Evolutionary conservation across 805 yeast species (phyloP).

Genomic region (Cephaloascus albidus): DNA sequence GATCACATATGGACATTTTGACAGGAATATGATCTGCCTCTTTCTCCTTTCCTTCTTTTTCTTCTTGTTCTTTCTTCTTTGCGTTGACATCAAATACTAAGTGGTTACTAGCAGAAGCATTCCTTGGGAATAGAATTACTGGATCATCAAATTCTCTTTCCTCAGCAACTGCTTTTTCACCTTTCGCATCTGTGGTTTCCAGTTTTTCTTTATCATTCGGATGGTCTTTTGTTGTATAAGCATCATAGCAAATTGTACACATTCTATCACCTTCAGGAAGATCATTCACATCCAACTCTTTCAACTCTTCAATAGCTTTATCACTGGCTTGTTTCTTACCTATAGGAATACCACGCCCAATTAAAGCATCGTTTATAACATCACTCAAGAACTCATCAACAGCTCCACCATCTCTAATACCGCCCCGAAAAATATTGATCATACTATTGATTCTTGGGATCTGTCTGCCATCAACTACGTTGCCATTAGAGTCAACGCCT

Average conservation of each 20-base stretch:
- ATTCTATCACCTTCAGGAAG: slow-evolving; percentile 4
- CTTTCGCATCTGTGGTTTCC: background rate
- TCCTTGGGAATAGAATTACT: slow-evolving; percentile 20
- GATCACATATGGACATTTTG: slow-evolving; percentile 30
- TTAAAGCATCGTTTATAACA: too few relatives aligned
- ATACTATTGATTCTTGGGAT: background rate
- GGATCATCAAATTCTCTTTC: slow-evolving; percentile 18
- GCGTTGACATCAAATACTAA: slow-evolving; percentile 15
- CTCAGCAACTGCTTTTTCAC: background rate
- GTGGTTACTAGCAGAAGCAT: slow-evolving; percentile 14
- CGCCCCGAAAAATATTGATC: too few relatives aligned
- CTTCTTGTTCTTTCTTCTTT: slow-evolving; percentile 9
- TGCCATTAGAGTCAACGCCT: background rate
- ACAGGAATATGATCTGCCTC: slow-evolving; percentile 21
- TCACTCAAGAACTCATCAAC: too few relatives aligned
- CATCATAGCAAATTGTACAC: slow-evolving; percentile 7
- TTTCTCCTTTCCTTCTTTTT: slow-evolving; percentile 5
- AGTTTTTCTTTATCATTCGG: too few relatives aligned
- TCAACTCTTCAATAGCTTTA: slow-evolving; percentile 5
- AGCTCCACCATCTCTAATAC: too few relatives aligned
- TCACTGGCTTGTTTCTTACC: slow-evolving; percentile 8
- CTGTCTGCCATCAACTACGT: background rate
- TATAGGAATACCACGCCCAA: too few relatives aligned
- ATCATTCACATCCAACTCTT: slow-evolving; percentile 1
- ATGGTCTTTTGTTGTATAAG: too few relatives aligned